Percentiles rank a stretch among this genome's conserved stretches.
Conservation (phyloP, 1,284 basidiomycete genomes). For the Crucibulum parvulum region DNA sequence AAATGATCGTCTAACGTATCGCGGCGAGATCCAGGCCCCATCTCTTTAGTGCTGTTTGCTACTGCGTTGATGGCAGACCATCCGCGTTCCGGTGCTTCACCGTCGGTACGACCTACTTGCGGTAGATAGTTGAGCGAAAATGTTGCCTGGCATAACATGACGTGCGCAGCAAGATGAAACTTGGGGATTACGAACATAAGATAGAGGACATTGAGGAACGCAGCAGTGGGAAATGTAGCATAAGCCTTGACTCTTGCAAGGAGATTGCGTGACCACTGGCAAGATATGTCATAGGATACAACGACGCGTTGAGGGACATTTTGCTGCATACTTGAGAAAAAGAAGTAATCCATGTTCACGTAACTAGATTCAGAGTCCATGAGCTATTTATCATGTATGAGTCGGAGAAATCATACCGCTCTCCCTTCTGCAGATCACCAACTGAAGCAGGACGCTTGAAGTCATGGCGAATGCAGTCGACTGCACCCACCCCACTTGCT, state of each 20-base stretch:
- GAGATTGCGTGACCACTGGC: conserved; percentile 36
- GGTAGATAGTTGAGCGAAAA: conserved; percentile 29
- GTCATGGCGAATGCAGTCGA: conserved; percentile 36
- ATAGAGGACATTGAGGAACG: background rate
- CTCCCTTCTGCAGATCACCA: conserved; percentile 40
- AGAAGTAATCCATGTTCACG: conserved; percentile 27
- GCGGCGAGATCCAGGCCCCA: conserved; percentile 32
- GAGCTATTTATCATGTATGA: background rate
- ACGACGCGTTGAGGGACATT: conserved; percentile 6
- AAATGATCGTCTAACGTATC: conserved; percentile 38
- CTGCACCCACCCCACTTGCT: conserved; percentile 32
- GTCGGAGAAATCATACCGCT: conserved; percentile 27
- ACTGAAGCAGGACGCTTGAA: conserved; percentile 27
- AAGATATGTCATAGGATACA: conserved; percentile 33
- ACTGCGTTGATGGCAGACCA: conserved; percentile 31
- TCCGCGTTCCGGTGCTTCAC: conserved; percentile 30
- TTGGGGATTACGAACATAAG: conserved; percentile 18
- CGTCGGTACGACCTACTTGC: conserved; percentile 28
- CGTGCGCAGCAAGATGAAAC: conserved; percentile 26
- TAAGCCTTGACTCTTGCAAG: background rate
- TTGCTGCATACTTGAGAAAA: conserved; percentile 13
- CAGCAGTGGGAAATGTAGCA: conserved; percentile 3
- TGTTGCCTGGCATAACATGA: conserved; percentile 15
- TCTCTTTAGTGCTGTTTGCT: conserved; percentile 28
- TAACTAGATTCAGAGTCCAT: conserved; percentile 13